These are phyloP conservation scores for Pythium plurisporium DNA, from an alignment of 352 stramenopile genomes.

Conservation along the genomic window DNA sequence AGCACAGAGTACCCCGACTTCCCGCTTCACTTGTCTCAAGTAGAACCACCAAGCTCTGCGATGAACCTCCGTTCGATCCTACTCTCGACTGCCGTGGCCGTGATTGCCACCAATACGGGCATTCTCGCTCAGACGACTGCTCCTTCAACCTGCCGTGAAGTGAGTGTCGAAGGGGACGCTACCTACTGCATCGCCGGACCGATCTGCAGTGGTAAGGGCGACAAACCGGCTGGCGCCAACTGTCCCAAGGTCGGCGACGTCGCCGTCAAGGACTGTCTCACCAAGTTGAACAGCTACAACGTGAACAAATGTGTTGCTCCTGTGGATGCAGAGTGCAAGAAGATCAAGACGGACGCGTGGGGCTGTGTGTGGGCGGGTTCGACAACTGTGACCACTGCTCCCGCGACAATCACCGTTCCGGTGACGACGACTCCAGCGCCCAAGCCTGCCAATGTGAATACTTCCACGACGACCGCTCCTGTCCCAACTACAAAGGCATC, in stretches of 20 bases:
- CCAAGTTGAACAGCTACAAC: constrained; percentile 11
- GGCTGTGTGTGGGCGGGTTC: constrained; percentile 12
- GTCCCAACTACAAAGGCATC: neutral
- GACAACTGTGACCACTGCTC: no score
- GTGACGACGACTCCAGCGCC: no score
- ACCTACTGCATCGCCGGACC: constrained; percentile 31
- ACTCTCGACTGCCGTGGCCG: no score
- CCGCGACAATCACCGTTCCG: no score
- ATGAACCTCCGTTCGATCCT: no score
- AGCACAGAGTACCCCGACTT: no score
- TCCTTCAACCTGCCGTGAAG: constrained; percentile 27
- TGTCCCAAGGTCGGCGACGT: constrained; percentile 20
- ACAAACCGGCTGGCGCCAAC: constrained; percentile 6
- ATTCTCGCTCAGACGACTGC: no score
- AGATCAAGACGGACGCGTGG: neutral
- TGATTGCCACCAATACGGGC: no score
- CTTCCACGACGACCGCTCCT: neutral
- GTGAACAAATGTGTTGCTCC: constrained; percentile 17
- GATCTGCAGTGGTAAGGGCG: constrained; percentile 21
- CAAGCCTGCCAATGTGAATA: no score
- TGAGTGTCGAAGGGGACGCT: constrained; percentile 29
- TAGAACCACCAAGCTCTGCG: no score
- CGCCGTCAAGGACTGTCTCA: constrained; percentile 17
- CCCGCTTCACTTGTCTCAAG: no score
- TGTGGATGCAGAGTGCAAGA: constrained; percentile 13